Evolutionary conservation across 2,329 filamentous ascomycete genomes (phyloP).

Genomic region (Colletotrichum higginsianum): DNA sequence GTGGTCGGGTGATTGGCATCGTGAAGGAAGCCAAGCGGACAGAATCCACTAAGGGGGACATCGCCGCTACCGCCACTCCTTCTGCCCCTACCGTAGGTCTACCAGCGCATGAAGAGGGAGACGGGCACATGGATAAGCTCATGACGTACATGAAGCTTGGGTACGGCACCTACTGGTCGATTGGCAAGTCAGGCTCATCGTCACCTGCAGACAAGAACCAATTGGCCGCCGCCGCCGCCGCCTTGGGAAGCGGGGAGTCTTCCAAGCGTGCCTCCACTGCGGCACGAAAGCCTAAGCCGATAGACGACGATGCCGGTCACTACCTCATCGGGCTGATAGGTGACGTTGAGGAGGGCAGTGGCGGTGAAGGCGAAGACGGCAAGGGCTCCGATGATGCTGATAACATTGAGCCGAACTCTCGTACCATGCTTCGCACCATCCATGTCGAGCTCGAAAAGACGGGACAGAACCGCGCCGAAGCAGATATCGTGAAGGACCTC

Average conservation of each 20-base stretch:
- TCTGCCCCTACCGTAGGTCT: conserved; percentile 7
- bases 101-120: conserved; percentile 48
- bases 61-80: conserved; percentile 3
- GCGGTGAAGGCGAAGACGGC: conserved; percentile 51
- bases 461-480: conserved; percentile 57
- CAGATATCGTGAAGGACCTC: conserved; percentile 62
- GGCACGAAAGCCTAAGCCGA: conserved; percentile 15
- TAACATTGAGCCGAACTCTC: conserved; percentile 60
- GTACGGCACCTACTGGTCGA: conserved; percentile 78
- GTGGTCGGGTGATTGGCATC: conserved; percentile 40
- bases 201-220: conserved; percentile 18
- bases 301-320: conserved; percentile 53
- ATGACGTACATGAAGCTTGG: conserved; percentile 77
- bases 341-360: conserved; percentile 66
- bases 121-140: conserved; percentile 66
- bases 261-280: conserved; percentile 15
- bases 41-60: background rate
- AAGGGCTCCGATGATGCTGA: conserved; percentile 50
- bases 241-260: conserved; percentile 9
- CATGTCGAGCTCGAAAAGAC: conserved; percentile 73
- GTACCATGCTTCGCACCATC: conserved; percentile 76
- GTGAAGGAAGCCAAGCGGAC: conserved; percentile 37
- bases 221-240: conserved; percentile 19
- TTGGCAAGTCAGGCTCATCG: conserved; percentile 35
- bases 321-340: conserved; percentile 80